These are phyloP conservation scores for Fusarium nisikadoi DNA, from an alignment of 2,329 filamentous ascomycete species.

Conservation along the genomic window DNA sequence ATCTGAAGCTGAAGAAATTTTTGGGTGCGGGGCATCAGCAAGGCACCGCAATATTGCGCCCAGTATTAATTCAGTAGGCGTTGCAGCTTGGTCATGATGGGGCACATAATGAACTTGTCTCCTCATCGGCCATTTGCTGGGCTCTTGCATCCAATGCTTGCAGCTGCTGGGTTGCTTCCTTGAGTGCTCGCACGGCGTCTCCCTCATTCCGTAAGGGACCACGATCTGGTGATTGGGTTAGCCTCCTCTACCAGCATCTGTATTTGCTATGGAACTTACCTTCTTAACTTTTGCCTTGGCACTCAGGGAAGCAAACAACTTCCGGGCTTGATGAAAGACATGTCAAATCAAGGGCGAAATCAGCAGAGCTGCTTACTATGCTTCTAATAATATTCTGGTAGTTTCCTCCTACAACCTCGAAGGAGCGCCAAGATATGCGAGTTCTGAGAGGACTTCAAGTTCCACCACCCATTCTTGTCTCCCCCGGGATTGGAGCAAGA, in stretches of 20 bases:
- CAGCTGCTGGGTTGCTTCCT: not conserved
- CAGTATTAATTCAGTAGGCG: slow-evolving; percentile 12
- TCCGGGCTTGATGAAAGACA: not conserved
- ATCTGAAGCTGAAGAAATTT: not conserved
- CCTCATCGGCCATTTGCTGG: slow-evolving; percentile 24
- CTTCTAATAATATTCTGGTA: slow-evolving; percentile 10
- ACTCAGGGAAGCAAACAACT: not conserved
- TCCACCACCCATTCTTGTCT: slow-evolving; percentile 21
- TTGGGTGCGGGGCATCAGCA: slow-evolving; percentile 21
- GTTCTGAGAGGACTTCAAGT: not conserved
- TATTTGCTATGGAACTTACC: not conserved
- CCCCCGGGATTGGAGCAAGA: slow-evolving; percentile 18
- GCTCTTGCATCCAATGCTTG: slow-evolving; percentile 16
- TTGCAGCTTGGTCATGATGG: slow-evolving; percentile 26
- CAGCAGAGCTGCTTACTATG: not conserved
- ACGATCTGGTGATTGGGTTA: slow-evolving; percentile 6
- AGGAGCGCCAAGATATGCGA: slow-evolving; percentile 8
- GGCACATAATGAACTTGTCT: slow-evolving; percentile 11
- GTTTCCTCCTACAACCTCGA: slow-evolving; percentile 5
- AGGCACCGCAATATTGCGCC: slow-evolving; percentile 37
- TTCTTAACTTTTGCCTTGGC: not conserved
- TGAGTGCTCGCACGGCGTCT: slow-evolving; percentile 19
- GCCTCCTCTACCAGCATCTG: not conserved
- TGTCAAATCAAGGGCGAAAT: not conserved
- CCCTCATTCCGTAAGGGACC: slow-evolving; percentile 16